Base-by-base conservation (phyloP, 2,329 filamentous ascomycete species). In the Ophiostoma sp. region DNA sequence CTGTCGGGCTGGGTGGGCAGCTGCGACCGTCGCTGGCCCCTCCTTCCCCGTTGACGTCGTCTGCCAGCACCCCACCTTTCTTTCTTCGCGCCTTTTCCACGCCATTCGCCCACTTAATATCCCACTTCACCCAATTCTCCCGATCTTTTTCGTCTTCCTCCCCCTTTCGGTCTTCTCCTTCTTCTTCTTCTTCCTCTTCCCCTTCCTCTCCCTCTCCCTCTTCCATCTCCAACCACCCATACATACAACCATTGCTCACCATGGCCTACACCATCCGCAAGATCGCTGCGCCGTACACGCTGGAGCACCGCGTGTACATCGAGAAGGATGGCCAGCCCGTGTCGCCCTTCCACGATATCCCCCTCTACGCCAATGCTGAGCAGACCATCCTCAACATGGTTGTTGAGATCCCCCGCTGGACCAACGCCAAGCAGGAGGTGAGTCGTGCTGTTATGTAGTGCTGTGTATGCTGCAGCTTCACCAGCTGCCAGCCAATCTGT, bases 341-440 rank as follows among this genome's bases (percentile, higher is more conserved):
- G 80, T 98, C 94, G 72, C 91, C 94, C 75, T 99, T 97, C 88
- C 95, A 99, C 85, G 95, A 99, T 79, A 93, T 99, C 75, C 95
- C 95, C 72, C 91, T 99, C 75, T 99, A 93, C 79, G 94, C 94
- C 88, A 97, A 99, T 80, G 85, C 91, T 81, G 90, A 97, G 84
- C 88, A 97, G 86, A 96, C 90, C 75, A 84, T 98, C 79, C 87
- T 99, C 78, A 99, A 99, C 89, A 99, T 99, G 95, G 80, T 99
- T 73, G 95, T 99, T 76, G 95, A 99, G 89, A 97, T 99, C 76
- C 95, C 95, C 77, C 90, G 95, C 84, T 99, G 95, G 95, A 97
- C 94, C 84, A 99, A 99, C 83, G 95, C 91, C 77, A 99, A 99
- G 89, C 91, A 96, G 81, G 95, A 99, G 91, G 94, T 97, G 80